phyloP scores from a whole-genome alignment of 2,329 filamentous ascomycete species.

The Penicillium sp. region DNA sequence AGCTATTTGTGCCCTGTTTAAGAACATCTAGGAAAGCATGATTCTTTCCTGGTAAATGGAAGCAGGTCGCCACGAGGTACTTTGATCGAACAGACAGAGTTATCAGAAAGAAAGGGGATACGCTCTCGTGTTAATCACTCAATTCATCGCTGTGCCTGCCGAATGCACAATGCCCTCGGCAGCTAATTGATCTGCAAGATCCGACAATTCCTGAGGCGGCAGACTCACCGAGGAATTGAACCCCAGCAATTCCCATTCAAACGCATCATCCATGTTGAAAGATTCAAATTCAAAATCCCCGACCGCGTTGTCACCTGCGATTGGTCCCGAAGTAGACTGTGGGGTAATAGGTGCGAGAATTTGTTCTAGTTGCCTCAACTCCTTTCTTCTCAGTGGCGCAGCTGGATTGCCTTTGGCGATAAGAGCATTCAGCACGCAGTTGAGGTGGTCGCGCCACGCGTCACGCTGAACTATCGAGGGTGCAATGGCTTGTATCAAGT shows the following conservation, averaged over 20 bases:
- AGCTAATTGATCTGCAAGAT: slow-evolving; percentile 23
- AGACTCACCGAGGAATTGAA: slow-evolving; percentile 21
- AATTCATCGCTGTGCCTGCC: slow-evolving; percentile 4
- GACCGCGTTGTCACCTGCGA: neutral
- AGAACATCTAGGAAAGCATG: too few relatives aligned
- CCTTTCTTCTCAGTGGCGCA: slow-evolving; percentile 34
- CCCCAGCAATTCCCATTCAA: slow-evolving; percentile 22
- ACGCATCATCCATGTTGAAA: slow-evolving; percentile 15
- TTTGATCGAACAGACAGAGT: too few relatives aligned
- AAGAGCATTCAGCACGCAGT: slow-evolving; percentile 35
- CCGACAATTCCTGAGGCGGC: slow-evolving; percentile 19
- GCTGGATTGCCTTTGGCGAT: slow-evolving; percentile 36
- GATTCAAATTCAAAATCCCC: slow-evolving; percentile 11
- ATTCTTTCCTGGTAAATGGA: too few relatives aligned
- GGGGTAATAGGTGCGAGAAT: slow-evolving; percentile 34
- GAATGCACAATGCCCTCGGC: slow-evolving; percentile 21
- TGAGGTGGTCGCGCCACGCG: slow-evolving; percentile 33
- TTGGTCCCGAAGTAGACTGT: slow-evolving; percentile 4
- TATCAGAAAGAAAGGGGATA: too few relatives aligned
- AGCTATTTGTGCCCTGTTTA: too few relatives aligned
- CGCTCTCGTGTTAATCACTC: neutral
- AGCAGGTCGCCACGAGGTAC: too few relatives aligned
- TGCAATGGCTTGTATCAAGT: slow-evolving; percentile 29
- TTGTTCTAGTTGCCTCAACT: slow-evolving; percentile 36
- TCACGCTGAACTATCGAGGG: slow-evolving; percentile 32